phyloP scores from a whole-genome alignment of 495 filamentous ascomycete genomes.

The Haplographium delicatum region DNA sequence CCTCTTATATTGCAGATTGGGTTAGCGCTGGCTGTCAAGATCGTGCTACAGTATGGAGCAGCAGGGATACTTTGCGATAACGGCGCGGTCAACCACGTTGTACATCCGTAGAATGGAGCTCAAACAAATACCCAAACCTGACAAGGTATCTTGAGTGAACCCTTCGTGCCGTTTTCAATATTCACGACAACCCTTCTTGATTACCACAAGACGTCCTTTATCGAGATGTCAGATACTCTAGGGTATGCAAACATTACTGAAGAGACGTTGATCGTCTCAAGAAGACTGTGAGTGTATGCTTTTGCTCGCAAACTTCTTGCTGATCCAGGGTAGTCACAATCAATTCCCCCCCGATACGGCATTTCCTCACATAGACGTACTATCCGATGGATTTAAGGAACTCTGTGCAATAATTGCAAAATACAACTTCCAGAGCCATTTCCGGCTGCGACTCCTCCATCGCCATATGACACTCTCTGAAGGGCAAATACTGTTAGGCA shows the following conservation, averaged over 20 bases:
- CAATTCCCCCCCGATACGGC: slow-evolving; percentile 4
- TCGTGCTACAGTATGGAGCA: no score
- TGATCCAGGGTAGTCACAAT: slow-evolving; percentile 9
- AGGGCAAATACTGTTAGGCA: slow-evolving; percentile 9
- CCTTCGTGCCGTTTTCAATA: no score
- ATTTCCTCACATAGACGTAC: slow-evolving; percentile 3
- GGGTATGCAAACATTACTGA: slow-evolving; percentile 6
- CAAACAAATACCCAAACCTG: no score
- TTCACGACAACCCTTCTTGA: no score
- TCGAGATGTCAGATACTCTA: slow-evolving; percentile 14
- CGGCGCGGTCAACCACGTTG: no score
- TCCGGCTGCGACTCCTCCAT: slow-evolving; percentile 7
- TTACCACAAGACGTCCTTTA: slow-evolving; percentile 8
- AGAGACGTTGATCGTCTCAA: slow-evolving; percentile 11
- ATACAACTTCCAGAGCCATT: slow-evolving; percentile 9
- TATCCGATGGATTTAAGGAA: slow-evolving; percentile 12
- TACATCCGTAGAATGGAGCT: no score
- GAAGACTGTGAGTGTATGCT: slow-evolving; percentile 13
- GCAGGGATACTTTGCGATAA: no score
- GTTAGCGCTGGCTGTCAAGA: neutral
- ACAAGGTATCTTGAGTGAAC: no score
- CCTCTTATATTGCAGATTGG: no score
- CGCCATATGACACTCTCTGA: slow-evolving; percentile 4
- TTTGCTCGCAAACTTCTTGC: slow-evolving; percentile 7
- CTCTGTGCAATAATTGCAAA: slow-evolving; percentile 13